Conservation (phyloP, 2,329 filamentous ascomycete species). For the Penicillium griseofulvum region DNA sequence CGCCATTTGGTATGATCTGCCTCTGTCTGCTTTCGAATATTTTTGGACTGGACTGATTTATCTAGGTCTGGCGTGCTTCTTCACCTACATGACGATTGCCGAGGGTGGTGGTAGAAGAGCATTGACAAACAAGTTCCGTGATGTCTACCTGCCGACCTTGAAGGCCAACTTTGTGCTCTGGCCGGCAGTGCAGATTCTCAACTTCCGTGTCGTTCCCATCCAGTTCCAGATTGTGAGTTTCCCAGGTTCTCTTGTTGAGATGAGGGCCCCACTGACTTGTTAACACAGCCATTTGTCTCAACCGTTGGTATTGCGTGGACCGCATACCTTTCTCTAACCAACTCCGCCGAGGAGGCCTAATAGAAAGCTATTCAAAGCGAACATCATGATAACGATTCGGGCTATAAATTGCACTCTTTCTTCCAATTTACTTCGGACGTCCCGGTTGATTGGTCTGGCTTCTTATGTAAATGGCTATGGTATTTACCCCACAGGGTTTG, state of each 20-base stretch:
- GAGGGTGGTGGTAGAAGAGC: constrained; percentile 85
- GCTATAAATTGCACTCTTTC: constrained; percentile 11
- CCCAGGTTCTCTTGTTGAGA: neutral
- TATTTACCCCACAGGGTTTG: constrained; percentile 11
- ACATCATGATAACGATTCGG: constrained; percentile 17
- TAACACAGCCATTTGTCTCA: constrained; percentile 81
- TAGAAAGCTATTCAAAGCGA: constrained; percentile 4
- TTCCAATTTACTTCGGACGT: constrained; percentile 16
- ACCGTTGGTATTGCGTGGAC: constrained; percentile 97
- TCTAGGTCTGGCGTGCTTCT: constrained; percentile 76
- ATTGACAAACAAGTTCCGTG: constrained; percentile 78
- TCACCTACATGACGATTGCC: constrained; percentile 92
- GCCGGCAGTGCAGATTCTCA: constrained; percentile 94
- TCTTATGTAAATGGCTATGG: constrained; percentile 15
- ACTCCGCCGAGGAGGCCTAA: constrained; percentile 71
- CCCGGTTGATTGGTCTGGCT: constrained; percentile 11
- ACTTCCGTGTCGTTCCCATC: constrained; percentile 91
- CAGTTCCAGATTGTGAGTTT: constrained; percentile 89
- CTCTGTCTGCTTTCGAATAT: neutral
- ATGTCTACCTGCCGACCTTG: constrained; percentile 89
- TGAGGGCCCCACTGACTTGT: constrained; percentile 5
- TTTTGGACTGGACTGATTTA: constrained; percentile 5
- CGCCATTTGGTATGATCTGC: constrained; percentile 67
- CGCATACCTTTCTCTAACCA: constrained; percentile 88
- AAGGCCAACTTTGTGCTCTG: constrained; percentile 96